Evolutionary conservation across 106 monocot genomes (phyloP), one percentile per base, ranked within the genome.

Genomic region (Dactylorhiza incarnata): DNA sequence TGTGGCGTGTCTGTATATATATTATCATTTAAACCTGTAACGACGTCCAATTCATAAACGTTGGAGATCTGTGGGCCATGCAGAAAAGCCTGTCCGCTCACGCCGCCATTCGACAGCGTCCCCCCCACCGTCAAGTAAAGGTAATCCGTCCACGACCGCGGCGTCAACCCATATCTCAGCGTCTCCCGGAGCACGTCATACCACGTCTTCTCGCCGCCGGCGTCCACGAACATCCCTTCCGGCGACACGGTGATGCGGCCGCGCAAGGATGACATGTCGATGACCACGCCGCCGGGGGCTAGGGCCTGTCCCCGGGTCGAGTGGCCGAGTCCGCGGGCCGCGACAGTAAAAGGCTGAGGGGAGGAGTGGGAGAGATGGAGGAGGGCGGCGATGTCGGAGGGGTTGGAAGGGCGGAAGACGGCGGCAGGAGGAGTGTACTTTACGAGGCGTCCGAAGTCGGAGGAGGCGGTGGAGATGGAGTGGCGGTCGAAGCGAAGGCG

Each of bases 61-160:
- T 88, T 85, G 67, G 88, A 61, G 52, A 92, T 92, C 82, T 92
- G 91, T 1, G 91, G 91, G 44, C 91, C 91, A 48, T 82, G 70
- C 25, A 71, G 74, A 82, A 85, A 92, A 14, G 84, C 75, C 80
- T 92, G 91, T 12, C 91, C 91, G 61, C 91, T 83, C 46, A 88
- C 52, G 14, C 91, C 88, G 16, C 76, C 91, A 43, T 82, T 80
- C 2, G 91, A 92, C 3, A 92, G 86, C 44, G 91, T 92, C 10
- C 91, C 91, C 20, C 86, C 91, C 19, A 92, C 83, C 9, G 91
- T 86, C 37, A 87, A 48, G 45, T 81, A 56, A 49, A 87, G 68
- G 49, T 87, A 87, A 23, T 87, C 87, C 9, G 84, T 86, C 91
- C 91, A 90, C 62, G 84, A 82, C 45, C 51, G 68, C 22, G 87